Evolutionary conservation across 768 basidiomycete genomes (phyloP).

Genomic region (Calocybe cyanea): DNA sequence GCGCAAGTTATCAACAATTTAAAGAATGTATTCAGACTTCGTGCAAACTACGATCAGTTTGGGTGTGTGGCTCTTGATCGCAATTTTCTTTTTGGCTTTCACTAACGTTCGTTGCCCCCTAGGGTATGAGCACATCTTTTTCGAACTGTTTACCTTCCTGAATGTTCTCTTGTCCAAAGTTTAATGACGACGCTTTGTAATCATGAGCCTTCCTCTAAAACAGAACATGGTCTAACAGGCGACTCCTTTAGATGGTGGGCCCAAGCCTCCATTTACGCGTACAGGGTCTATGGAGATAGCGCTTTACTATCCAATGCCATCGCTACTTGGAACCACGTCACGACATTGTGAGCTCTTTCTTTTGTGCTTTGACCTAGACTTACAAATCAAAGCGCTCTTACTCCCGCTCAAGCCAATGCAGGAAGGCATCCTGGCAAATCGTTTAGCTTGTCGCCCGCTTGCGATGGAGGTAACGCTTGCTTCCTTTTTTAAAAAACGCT

Average conservation of each 20-base stretch:
- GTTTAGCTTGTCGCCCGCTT: conserved; percentile 37
- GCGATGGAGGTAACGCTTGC: conserved; percentile 39
- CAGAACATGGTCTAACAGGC: not conserved
- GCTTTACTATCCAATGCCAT: conserved; percentile 40
- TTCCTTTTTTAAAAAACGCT: not conserved
- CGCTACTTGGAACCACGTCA: conserved; percentile 45
- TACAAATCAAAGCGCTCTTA: conserved; percentile 34
- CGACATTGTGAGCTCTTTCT: conserved; percentile 33
- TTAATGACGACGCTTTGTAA: conserved; percentile 47
- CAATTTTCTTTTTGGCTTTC: not conserved
- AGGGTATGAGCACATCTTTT: conserved; percentile 4
- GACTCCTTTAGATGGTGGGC: conserved; percentile 53
- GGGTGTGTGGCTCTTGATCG: conserved; percentile 23
- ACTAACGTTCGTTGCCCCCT: too few species aligned
- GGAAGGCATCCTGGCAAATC: conserved; percentile 36
- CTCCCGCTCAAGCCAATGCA: conserved; percentile 33
- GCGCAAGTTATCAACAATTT: conserved; percentile 34
- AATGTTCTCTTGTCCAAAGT: conserved; percentile 21
- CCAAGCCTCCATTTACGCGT: conserved; percentile 45
- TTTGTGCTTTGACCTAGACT: not conserved
- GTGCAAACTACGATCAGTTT: conserved; percentile 39
- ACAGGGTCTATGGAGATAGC: conserved; percentile 42
- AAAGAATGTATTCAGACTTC: conserved; percentile 35
- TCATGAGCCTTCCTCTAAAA: conserved; percentile 4
- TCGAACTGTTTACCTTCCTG: not conserved